Evolutionary conservation across 2,329 filamentous ascomycete species (phyloP).

Genomic region (Fusarium vanettenii): DNA sequence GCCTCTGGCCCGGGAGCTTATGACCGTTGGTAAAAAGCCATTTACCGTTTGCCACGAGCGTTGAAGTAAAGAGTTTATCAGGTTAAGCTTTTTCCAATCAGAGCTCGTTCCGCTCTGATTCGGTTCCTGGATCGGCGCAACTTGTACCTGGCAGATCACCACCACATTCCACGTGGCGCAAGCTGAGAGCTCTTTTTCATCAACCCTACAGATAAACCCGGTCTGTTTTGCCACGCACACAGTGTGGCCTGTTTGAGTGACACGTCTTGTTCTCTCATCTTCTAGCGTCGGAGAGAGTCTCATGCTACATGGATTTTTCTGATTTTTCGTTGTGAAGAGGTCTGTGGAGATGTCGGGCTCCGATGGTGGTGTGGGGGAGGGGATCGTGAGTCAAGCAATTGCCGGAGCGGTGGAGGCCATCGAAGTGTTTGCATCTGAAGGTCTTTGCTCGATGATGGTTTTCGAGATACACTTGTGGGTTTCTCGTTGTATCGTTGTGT

Average conservation of each 20-base stretch:
- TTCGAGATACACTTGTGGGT: neutral
- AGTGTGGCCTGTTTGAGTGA: constrained; percentile 12
- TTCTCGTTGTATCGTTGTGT: neutral
- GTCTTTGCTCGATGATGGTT: neutral
- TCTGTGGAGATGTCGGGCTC: neutral
- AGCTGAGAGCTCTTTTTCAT: neutral
- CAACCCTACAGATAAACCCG: constrained; percentile 16
- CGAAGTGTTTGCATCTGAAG: constrained; percentile 31
- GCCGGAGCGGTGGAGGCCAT: constrained; percentile 7
- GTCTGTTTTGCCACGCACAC: neutral
- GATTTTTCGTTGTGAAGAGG: constrained; percentile 6
- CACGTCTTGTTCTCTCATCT: constrained; percentile 1
- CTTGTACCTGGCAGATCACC: constrained; percentile 31
- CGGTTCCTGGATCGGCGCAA: constrained; percentile 4
- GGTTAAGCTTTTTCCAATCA: constrained; percentile 23
- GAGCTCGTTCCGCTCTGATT: constrained; percentile 20
- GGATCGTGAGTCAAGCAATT: neutral
- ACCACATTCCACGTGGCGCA: constrained; percentile 32
- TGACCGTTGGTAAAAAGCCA: constrained; percentile 6
- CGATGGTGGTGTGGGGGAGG: constrained; percentile 7
- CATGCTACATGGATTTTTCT: neutral
- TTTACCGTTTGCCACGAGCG: neutral
- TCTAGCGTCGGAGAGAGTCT: neutral
- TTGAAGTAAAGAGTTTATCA: neutral
- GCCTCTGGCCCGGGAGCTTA: constrained; percentile 2